Evolutionary conservation across 2,329 filamentous ascomycete genomes (phyloP).

Genomic region (Arthrobotrys conoides): DNA sequence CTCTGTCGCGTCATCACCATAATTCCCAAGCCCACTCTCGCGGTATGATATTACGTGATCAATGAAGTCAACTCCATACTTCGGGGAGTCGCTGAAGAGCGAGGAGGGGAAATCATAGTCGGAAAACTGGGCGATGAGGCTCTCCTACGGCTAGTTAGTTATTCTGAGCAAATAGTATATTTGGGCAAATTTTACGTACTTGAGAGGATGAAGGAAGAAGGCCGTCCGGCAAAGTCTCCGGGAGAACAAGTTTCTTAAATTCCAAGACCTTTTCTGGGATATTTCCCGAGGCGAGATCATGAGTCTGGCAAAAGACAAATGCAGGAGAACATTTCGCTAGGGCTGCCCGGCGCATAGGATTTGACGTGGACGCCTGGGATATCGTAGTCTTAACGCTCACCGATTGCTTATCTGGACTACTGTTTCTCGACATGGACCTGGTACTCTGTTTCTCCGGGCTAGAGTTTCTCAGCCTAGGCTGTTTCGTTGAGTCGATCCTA

Average conservation of each 20-base stretch:
- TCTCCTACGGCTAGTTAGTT: neutral
- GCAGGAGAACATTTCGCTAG: neutral
- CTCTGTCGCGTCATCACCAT: neutral
- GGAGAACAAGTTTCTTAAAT: neutral
- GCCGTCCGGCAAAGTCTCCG: neutral
- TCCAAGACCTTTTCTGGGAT: neutral
- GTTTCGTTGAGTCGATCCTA: neutral
- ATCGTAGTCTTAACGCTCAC: neutral
- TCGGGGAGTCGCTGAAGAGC: neutral
- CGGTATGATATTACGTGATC: neutral
- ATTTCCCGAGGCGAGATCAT: neutral
- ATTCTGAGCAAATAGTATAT: neutral
- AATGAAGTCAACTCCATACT: neutral
- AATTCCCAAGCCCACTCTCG: neutral
- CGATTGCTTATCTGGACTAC: slow-evolving; percentile 13
- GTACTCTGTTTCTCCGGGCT: slow-evolving; percentile 1
- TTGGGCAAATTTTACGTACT: neutral
- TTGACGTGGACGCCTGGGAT: neutral
- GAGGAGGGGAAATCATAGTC: neutral
- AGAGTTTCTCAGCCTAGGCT: neutral
- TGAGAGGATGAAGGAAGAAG: neutral
- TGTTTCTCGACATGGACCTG: neutral
- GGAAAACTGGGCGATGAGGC: neutral
- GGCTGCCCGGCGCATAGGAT: neutral
- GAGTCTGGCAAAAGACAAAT: neutral